phyloP scores from a whole-genome alignment of 2,329 filamentous ascomycete species.

The Cytospora mali region DNA sequence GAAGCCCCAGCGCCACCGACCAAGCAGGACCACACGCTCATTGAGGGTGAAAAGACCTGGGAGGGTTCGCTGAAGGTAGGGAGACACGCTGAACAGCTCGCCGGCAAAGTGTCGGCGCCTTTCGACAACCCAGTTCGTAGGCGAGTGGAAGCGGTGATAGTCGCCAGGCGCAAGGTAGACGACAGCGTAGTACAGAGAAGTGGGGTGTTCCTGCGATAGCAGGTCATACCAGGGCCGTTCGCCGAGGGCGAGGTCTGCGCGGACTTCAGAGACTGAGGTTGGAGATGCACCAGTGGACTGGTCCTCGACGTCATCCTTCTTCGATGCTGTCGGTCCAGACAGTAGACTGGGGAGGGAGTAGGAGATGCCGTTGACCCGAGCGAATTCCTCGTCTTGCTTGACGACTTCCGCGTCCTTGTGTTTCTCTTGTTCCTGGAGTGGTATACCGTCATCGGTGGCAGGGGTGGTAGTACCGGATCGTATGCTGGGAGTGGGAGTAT shows the following conservation, averaged over 20 bases:
- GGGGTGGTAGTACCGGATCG: slow-evolving; percentile 25
- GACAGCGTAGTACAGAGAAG: slow-evolving; percentile 87
- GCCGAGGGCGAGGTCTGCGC: slow-evolving; percentile 77
- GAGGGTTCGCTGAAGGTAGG: slow-evolving; percentile 88
- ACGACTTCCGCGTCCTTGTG: slow-evolving; percentile 66
- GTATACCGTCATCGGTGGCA: slow-evolving; percentile 39
- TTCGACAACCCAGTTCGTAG: slow-evolving; percentile 93
- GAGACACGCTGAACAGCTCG: slow-evolving; percentile 92
- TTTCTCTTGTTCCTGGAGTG: slow-evolving; percentile 34
- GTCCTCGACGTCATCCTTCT: slow-evolving; percentile 60
- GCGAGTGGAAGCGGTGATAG: slow-evolving; percentile 98
- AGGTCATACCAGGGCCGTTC: slow-evolving; percentile 71
- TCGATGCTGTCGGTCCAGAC: slow-evolving; percentile 63
- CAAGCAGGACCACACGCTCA: slow-evolving; percentile 90
- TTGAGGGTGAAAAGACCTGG: slow-evolving; percentile 96
- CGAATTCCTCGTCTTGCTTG: slow-evolving; percentile 87
- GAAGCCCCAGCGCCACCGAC: slow-evolving; percentile 95
- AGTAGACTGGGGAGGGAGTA: slow-evolving; percentile 90
- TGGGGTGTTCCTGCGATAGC: slow-evolving; percentile 63
- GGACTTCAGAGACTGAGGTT: slow-evolving; percentile 79
- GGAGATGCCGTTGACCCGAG: slow-evolving; percentile 88
- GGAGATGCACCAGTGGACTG: slow-evolving; percentile 70
- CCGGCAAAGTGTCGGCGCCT: slow-evolving; percentile 95
- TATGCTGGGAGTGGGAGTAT: slow-evolving; percentile 59
- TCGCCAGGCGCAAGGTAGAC: slow-evolving; percentile 96